Evolutionary conservation across 108 stramenopile species (phyloP), one percentile per base, ranked within the genome.

Genomic region (Seminavis robusta): DNA sequence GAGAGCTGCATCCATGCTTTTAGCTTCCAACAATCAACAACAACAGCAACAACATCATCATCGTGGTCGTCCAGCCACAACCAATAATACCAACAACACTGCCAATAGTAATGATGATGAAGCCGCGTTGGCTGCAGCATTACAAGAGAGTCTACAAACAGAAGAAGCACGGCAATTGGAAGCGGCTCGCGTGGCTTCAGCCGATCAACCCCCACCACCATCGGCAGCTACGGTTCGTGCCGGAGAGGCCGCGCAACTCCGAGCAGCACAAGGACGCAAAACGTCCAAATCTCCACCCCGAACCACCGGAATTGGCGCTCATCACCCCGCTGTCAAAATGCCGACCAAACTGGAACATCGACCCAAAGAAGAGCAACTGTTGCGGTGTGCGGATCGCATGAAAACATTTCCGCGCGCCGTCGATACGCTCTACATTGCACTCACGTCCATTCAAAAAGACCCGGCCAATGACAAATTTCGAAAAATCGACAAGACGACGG

Each of bases 321-420:
- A 38, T 19, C 84, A 85, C 57, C 92, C 92, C 2, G 55, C 66
- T 25, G 77, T 89, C 36, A 77, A 86, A 59, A 47, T 90, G 11
- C 83, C 88, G n/a, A 71, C 80, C 20, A 79, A 68, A 52, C 52
- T 93, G 21, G 58, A 66, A 30, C 71, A 87, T 32, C 84, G 88
- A 62, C 66, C 83, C 49, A 85, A 78, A 54, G 84, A 87, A 63
- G 88, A 93, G 48, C 73, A 83, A 38, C 74, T 93, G 31, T 29
- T 90, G 27, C 68, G 92, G 30, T 82, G 80, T 38, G 79, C 85
- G 30, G 46, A 83, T 55, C 66, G 92, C 24, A 45, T 93, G 2
- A 81, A 81, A 50, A 64, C 83, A 0, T 61, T 81, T 43, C 77
- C 86, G 30, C 51, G 52, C 38, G 83, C 88, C 17, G 86, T 93